Conservation (phyloP, 176 grass and related monocot species). For the Chrysopogon serrulatus region DNA sequence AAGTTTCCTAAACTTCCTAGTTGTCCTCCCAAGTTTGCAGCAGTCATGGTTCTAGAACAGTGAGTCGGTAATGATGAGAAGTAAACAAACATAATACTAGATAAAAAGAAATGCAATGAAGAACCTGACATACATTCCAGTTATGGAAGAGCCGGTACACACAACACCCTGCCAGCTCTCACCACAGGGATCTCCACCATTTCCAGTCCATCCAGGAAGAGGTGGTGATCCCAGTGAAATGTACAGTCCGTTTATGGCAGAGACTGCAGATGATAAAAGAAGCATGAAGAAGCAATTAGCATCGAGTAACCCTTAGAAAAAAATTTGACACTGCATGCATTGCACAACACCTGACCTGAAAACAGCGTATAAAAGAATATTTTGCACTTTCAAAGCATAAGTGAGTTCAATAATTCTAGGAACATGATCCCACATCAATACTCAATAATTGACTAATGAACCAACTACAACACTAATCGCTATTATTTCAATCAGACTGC, state of each 20-base stretch:
- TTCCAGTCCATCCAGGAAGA: slow-evolving; percentile 83
- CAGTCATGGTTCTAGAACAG: slow-evolving; percentile 74
- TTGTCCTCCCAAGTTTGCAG: slow-evolving; percentile 89
- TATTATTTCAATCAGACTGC: background rate
- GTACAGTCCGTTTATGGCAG: slow-evolving; percentile 86
- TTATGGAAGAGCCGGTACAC: slow-evolving; percentile 75
- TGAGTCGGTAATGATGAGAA: slow-evolving; percentile 19
- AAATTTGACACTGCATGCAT: background rate
- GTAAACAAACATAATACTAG: background rate
- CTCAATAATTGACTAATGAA: background rate
- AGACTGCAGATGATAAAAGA: slow-evolving; percentile 41
- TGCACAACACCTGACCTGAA: slow-evolving; percentile 14
- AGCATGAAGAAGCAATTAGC: slow-evolving; percentile 2
- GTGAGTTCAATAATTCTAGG: background rate
- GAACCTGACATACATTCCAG: slow-evolving; percentile 70
- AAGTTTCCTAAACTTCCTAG: slow-evolving; percentile 80
- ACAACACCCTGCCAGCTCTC: slow-evolving; percentile 79
- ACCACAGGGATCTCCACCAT: slow-evolving; percentile 80
- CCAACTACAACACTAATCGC: background rate
- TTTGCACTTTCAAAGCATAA: background rate
- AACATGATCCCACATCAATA: background rate
- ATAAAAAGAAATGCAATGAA: slow-evolving; percentile 27
- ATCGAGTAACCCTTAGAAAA: background rate
- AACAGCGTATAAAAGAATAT: background rate
- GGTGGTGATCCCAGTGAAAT: slow-evolving; percentile 62